Evolutionary conservation across 2,329 filamentous ascomycete genomes (phyloP).

Genomic region (Talaromyces sp.): DNA sequence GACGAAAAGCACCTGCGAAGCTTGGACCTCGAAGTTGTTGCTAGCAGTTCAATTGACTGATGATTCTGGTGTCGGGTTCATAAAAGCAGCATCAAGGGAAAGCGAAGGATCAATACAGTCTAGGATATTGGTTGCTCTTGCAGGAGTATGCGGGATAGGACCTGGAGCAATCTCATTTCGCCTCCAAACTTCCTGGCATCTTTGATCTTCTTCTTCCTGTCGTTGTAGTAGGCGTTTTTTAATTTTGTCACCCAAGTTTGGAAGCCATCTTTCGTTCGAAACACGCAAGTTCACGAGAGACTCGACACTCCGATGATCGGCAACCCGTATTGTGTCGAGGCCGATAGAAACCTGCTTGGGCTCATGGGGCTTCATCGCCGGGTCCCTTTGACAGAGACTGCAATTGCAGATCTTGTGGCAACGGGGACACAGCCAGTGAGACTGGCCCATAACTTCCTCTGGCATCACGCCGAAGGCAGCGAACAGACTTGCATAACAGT

Average conservation of each 20-base stretch:
- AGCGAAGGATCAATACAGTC: too few species aligned
- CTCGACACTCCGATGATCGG: conserved; percentile 88
- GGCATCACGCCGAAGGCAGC: conserved; percentile 90
- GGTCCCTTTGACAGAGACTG: conserved; percentile 70
- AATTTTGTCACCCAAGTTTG: conserved; percentile 58
- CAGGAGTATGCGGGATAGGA: background rate
- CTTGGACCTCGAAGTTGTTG: too few species aligned
- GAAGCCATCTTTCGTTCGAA: conserved; percentile 84
- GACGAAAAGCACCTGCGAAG: too few species aligned
- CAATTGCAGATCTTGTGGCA: conserved; percentile 88
- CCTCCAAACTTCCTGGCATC: background rate
- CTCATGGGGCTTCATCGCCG: conserved; percentile 74
- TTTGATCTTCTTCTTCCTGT: conserved; percentile 40
- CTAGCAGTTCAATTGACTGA: too few species aligned
- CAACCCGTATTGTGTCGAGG: conserved; percentile 86
- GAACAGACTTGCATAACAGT: conserved; percentile 93
- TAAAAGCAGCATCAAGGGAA: too few species aligned
- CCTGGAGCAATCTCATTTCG: background rate
- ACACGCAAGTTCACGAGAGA: conserved; percentile 86
- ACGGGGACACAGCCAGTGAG: conserved; percentile 85
- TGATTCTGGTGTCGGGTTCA: too few species aligned
- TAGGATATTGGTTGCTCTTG: too few species aligned
- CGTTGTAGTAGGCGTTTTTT: conserved; percentile 44
- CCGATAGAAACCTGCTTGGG: conserved; percentile 87
- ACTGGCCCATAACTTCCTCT: conserved; percentile 75